Evolutionary conservation across 768 basidiomycete species (phyloP).

Genomic region (Asterophora lycoperdoides): DNA sequence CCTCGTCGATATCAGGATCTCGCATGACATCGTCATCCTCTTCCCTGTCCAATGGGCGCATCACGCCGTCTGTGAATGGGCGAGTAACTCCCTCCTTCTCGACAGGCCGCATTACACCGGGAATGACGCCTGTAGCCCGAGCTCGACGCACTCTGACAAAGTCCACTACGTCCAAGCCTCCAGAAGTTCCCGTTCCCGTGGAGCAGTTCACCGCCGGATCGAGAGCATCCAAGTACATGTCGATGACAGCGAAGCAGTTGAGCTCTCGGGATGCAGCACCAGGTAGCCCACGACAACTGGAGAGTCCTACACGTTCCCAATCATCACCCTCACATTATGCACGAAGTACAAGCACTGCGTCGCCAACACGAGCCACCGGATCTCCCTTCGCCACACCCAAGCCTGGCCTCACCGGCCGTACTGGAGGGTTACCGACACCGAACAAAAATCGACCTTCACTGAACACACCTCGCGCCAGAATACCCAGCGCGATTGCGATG

Average conservation of each 20-base stretch:
- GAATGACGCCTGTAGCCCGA: constrained; percentile 33
- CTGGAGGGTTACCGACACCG: constrained; percentile 31
- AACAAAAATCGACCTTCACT: constrained; percentile 35
- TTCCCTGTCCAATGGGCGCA: constrained; percentile 32
- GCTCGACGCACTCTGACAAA: constrained; percentile 28
- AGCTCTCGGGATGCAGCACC: constrained; percentile 38
- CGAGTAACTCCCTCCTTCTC: constrained; percentile 46
- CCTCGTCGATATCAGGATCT: constrained; percentile 25
- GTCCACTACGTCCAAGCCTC: constrained; percentile 24
- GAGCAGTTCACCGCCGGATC: constrained; percentile 74
- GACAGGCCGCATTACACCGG: constrained; percentile 35
- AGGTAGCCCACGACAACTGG: constrained; percentile 28
- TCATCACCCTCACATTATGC: constrained; percentile 32
- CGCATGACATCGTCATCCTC: constrained; percentile 32
- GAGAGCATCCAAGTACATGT: constrained; percentile 78
- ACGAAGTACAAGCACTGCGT: constrained; percentile 31
- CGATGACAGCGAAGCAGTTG: constrained; percentile 82
- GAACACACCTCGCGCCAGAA: constrained; percentile 58
- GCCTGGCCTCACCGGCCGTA: constrained; percentile 35
- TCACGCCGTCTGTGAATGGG: constrained; percentile 40
- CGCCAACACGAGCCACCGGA: constrained; percentile 42
- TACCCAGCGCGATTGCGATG: constrained; percentile 77
- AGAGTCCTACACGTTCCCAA: constrained; percentile 25
- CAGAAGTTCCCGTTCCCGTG: constrained; percentile 28
- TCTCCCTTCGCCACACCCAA: constrained; percentile 73